Conservation (phyloP, 2,329 filamentous ascomycete genomes). For the Fusarium austroafricanum region DNA sequence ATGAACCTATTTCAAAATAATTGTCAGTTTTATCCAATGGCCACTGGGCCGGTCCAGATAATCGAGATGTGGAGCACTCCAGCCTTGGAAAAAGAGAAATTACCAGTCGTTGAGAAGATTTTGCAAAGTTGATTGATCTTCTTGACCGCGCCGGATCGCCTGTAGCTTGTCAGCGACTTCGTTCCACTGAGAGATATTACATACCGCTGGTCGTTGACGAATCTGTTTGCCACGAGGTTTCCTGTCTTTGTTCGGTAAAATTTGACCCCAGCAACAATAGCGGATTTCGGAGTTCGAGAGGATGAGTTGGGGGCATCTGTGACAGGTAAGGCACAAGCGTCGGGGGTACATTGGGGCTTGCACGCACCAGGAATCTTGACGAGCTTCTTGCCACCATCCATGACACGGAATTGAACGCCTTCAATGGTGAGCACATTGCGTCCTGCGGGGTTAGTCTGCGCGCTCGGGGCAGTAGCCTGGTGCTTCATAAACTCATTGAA, state of each 20-base stretch:
- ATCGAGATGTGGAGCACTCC: constrained; percentile 37
- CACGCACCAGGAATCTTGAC: constrained; percentile 74
- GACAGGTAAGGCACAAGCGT: constrained; percentile 45
- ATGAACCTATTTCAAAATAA: constrained; percentile 73
- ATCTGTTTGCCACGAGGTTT: constrained; percentile 82
- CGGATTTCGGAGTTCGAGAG: constrained; percentile 78
- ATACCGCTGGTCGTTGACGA: constrained; percentile 82
- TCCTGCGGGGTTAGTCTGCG: constrained; percentile 47
- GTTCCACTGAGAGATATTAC: constrained; percentile 49
- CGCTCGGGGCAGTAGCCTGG: constrained; percentile 38
- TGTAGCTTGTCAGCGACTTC: constrained; percentile 56
- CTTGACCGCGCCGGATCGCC: constrained; percentile 66
- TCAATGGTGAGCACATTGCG: constrained; percentile 75
- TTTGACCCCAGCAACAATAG: constrained; percentile 78
- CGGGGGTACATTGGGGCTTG: not conserved
- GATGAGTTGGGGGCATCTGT: constrained; percentile 69
- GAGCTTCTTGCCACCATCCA: constrained; percentile 84
- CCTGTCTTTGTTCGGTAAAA: constrained; percentile 90
- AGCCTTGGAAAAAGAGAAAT: constrained; percentile 58
- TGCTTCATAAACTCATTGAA: constrained; percentile 55
- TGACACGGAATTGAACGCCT: constrained; percentile 78
- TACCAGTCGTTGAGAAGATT: constrained; percentile 76
- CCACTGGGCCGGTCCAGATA: constrained; percentile 51
- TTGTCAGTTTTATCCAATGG: constrained; percentile 60
- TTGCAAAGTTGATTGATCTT: constrained; percentile 82